Evolutionary conservation across 768 basidiomycete genomes (phyloP), one percentile per base, ranked within the genome.

Genomic region (Hypholoma sublateritium): DNA sequence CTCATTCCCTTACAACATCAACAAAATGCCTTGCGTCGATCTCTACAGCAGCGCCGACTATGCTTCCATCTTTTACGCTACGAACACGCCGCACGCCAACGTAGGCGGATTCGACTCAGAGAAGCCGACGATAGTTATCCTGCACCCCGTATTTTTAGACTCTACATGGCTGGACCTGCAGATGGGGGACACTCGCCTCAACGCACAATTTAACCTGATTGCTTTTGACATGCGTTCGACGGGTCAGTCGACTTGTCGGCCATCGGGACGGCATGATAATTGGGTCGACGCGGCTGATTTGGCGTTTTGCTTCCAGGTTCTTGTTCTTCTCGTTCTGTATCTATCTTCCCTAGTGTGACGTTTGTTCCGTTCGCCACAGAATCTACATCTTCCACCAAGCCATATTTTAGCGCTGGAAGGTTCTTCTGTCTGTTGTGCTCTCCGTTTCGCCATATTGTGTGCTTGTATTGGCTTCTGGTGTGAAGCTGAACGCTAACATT

Each of bases 221-320:
- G 87, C 87, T 5, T 87, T 91, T 67, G 90, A 92, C 68, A 81
- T 83, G 63, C 83, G 91, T 11, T 77, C 80, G 9, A 76, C 77
- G 24, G 90, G 90, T 13, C 78, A 74, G 67, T 87, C 87, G 3
- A 68, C 69, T 2, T 79, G 74, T 59, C 77, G 82, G 52, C 80
- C 79, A 3, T 83, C 72, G 48, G 81, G 79, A 7, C 72, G 75
- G 45, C 84, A 87, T 64, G 90, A 93, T 70, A 81, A 78, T 57
- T 93, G 88, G 83, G 88, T 91, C 6, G 83, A 89, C 41, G 88
- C 89, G 1, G 91, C 89, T 35, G 90, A 92, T 73, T 64, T 92
- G 36, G 90, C 87, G 3, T 76, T 81, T 14, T 84, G 82, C 50
- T 80, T 81, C 61, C 81, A 84, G 70, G 88, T 86, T 58, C 43